phyloP scores from a whole-genome alignment of 2,329 filamentous ascomycete species.

The Hortaea sp. region DNA sequence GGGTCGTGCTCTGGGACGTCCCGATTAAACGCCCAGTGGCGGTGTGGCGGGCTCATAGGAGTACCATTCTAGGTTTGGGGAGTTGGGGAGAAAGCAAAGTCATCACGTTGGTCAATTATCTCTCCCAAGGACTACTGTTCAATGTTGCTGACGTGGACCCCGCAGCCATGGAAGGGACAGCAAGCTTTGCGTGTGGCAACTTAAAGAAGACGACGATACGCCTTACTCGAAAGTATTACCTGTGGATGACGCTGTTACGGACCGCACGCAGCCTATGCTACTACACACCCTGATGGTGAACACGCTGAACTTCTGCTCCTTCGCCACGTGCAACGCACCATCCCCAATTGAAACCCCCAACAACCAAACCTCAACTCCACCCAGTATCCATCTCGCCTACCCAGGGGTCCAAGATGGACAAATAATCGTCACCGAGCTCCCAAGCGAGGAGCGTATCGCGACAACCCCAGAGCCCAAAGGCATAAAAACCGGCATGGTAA shows the following conservation, averaged over 20 bases:
- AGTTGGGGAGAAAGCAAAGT: constrained; percentile 64
- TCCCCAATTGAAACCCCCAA: neutral
- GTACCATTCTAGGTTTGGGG: constrained; percentile 63
- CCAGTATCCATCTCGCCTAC: constrained; percentile 54
- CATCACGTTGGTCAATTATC: constrained; percentile 50
- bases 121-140: neutral
- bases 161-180: constrained; percentile 81
- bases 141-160: constrained; percentile 1
- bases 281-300: constrained; percentile 76
- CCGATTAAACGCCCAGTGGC: constrained; percentile 68
- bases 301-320: constrained; percentile 89
- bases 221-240: constrained; percentile 60
- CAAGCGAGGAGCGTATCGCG: constrained; percentile 59
- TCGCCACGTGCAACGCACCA: constrained; percentile 35
- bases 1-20: constrained; percentile 76
- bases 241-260: constrained; percentile 46
- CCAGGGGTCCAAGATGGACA: constrained; percentile 45
- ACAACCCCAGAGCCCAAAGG: constrained; percentile 42
- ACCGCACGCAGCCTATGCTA: constrained; percentile 66
- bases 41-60: constrained; percentile 78
- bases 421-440: constrained; percentile 78
- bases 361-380: neutral
- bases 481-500: constrained; percentile 66
- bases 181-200: constrained; percentile 73
- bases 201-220: constrained; percentile 50